Evolutionary conservation across 352 stramenopile genomes (phyloP).

Genomic region (Phytophthora pisi): DNA sequence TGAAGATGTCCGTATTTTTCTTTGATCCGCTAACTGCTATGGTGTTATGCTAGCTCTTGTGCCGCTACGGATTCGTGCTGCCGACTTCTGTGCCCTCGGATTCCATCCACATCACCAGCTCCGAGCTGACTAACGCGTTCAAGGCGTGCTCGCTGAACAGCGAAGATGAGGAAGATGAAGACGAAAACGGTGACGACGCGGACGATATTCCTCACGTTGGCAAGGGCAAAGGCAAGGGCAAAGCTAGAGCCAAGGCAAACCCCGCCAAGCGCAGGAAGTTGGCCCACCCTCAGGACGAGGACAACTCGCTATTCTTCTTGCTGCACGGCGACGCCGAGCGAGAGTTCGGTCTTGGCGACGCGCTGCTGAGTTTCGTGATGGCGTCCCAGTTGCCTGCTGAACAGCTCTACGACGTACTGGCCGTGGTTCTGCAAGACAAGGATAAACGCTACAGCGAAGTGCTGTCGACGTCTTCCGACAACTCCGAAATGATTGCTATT

Average conservation of each 20-base stretch:
- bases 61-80: slow-evolving; percentile 75
- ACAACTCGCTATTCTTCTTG: slow-evolving; percentile 52
- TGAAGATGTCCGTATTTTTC: not conserved
- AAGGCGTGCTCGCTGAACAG: slow-evolving; percentile 32
- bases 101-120: slow-evolving; percentile 58
- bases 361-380: slow-evolving; percentile 69
- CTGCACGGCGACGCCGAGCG: slow-evolving; percentile 51
- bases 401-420: slow-evolving; percentile 67
- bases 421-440: slow-evolving; percentile 60
- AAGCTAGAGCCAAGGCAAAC: slow-evolving; percentile 35
- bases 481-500: slow-evolving; percentile 24
- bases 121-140: slow-evolving; percentile 49
- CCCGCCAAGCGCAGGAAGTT: slow-evolving; percentile 58
- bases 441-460: slow-evolving; percentile 69
- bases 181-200: slow-evolving; percentile 15
- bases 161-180: slow-evolving; percentile 23
- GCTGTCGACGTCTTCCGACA: slow-evolving; percentile 34
- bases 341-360: slow-evolving; percentile 72
- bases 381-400: slow-evolving; percentile 56
- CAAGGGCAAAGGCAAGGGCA: slow-evolving; percentile 28
- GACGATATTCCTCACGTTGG: slow-evolving; percentile 14
- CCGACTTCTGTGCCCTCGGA: slow-evolving; percentile 43
- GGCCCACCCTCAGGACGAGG: slow-evolving; percentile 28
- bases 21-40: not conserved
- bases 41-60: slow-evolving; percentile 50